Evolutionary conservation across 352 stramenopile genomes (phyloP).

Genomic region (Phytophthora tentaculata): DNA sequence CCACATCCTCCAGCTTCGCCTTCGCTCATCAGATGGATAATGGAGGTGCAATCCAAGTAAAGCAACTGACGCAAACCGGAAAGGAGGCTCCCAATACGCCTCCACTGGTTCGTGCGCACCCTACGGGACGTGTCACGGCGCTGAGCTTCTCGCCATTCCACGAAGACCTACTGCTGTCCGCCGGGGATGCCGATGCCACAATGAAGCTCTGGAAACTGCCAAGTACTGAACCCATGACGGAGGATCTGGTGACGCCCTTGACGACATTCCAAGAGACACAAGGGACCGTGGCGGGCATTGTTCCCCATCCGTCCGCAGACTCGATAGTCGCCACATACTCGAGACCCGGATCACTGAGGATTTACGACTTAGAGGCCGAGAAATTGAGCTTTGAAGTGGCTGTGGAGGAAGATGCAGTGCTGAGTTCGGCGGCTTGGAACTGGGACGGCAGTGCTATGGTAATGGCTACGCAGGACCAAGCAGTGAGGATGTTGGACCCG

Average conservation of each 20-base stretch:
- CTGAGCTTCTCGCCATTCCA: slow-evolving; percentile 71
- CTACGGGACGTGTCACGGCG: slow-evolving; percentile 59
- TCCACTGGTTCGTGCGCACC: slow-evolving; percentile 66
- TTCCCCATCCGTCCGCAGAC: slow-evolving; percentile 61
- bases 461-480: slow-evolving; percentile 50
- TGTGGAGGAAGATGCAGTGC: slow-evolving; percentile 9
- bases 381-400: slow-evolving; percentile 25
- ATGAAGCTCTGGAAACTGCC: slow-evolving; percentile 68
- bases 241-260: slow-evolving; percentile 40
- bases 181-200: slow-evolving; percentile 55
- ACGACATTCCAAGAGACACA: slow-evolving; percentile 25
- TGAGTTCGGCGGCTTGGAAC: slow-evolving; percentile 65
- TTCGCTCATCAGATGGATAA: slow-evolving; percentile 74
- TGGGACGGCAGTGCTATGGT: slow-evolving; percentile 69
- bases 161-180: slow-evolving; percentile 56
- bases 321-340: slow-evolving; percentile 53
- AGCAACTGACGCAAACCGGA: slow-evolving; percentile 50
- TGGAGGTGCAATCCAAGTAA: slow-evolving; percentile 69
- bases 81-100: slow-evolving; percentile 35
- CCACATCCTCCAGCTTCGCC: slow-evolving; percentile 50
- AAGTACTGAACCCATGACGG: slow-evolving; percentile 16
- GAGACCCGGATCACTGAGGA: slow-evolving; percentile 38
- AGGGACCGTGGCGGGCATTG: slow-evolving; percentile 41
- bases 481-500: slow-evolving; percentile 64
- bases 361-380: slow-evolving; percentile 60